These are phyloP conservation scores for Solanum chiquidenum DNA, from an alignment of 257 asterid species.

Conservation along the genomic window DNA sequence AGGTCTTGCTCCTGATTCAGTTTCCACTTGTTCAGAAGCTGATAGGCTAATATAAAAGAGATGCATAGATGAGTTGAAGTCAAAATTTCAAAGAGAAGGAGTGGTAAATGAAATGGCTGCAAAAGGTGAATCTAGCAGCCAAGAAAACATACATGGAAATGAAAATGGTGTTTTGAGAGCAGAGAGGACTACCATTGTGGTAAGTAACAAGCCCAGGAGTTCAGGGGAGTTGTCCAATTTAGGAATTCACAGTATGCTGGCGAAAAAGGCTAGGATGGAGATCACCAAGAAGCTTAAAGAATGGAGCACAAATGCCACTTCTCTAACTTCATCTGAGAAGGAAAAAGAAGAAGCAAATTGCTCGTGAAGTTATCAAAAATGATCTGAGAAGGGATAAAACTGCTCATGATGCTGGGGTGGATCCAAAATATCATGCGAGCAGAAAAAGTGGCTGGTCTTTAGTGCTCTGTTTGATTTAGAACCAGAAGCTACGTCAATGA, in stretches of 20 bases:
- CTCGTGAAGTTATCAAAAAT: background rate
- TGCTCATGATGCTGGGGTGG: background rate
- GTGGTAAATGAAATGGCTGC: background rate
- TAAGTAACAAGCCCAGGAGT: background rate
- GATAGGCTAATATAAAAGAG: background rate
- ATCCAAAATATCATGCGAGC: conserved; percentile 1
- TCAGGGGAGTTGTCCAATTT: conserved; percentile 18
- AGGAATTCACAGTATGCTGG: conserved; percentile 22
- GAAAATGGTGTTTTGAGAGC: background rate
- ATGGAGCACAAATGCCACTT: conserved; percentile 13
- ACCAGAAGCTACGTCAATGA: background rate
- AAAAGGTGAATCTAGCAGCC: background rate
- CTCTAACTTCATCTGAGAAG: background rate
- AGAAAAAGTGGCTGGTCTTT: background rate
- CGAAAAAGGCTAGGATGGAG: conserved; percentile 31
- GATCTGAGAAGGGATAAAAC: background rate
- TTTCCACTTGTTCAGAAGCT: background rate
- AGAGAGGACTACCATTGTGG: background rate
- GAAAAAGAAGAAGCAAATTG: conserved; percentile 6
- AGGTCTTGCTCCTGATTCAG: background rate
- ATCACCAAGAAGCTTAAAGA: conserved; percentile 20
- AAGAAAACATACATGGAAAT: background rate
- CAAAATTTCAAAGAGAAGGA: background rate
- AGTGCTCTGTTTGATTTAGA: background rate
- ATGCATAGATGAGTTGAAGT: background rate